A percentile compares a stretch with the other conserved stretches of the same genome.
Evolutionary conservation across 441 rosid species (phyloP).

Genomic region (Isatis lusitanica): DNA sequence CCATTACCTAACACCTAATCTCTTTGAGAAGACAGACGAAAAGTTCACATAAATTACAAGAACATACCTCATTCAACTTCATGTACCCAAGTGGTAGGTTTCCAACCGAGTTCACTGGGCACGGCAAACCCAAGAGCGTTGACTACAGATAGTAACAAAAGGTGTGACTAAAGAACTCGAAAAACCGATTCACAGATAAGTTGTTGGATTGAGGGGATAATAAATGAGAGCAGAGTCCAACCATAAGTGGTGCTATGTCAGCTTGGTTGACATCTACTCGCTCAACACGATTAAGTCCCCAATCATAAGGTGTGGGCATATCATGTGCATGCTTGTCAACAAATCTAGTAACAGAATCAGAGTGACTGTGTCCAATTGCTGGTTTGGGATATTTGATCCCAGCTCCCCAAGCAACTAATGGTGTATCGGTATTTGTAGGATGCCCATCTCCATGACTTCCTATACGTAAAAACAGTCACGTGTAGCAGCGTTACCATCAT

Average conservation of each 20-base stretch:
- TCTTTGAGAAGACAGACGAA: constrained; percentile 13
- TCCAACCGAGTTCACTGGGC: constrained; percentile 95
- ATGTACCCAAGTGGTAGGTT: constrained; percentile 84
- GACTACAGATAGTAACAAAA: constrained; percentile 53
- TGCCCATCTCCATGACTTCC: constrained; percentile 99
- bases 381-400: constrained; percentile 76
- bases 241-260: constrained; percentile 96
- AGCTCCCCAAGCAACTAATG: constrained; percentile 98
- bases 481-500: constrained; percentile 2
- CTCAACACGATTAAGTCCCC: constrained; percentile 83
- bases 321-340: constrained; percentile 92
- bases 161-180: constrained; percentile 27
- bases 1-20: neutral
- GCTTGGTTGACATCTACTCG: constrained; percentile 99
- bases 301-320: constrained; percentile 74
- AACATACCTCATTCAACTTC: constrained; percentile 70
- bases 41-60: neutral
- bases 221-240: constrained; percentile 34
- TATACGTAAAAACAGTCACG: constrained; percentile 11
- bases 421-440: constrained; percentile 93
- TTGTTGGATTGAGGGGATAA: neutral
- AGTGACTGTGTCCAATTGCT: constrained; percentile 42
- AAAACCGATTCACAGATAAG: constrained; percentile 3
- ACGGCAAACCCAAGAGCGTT: constrained; percentile 89
- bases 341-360: constrained; percentile 60